Percentiles rank a stretch among this genome's conserved stretches.
Conservation (phyloP, 345 rosid species). For the Eutrema japonicum region DNA sequence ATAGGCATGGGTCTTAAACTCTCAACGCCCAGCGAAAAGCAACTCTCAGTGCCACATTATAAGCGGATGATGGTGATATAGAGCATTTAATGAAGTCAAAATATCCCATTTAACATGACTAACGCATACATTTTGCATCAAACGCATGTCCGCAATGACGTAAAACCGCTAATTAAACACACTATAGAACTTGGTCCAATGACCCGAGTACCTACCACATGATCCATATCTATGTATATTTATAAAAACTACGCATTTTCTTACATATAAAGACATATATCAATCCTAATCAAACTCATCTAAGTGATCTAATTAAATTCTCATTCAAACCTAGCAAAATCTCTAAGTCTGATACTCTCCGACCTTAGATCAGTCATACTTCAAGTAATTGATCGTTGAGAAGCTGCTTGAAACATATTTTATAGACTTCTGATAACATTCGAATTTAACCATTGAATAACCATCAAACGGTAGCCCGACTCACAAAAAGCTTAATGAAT, state of each 20-base stretch:
- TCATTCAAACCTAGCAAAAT: background rate
- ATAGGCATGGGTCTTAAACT: constrained; percentile 1
- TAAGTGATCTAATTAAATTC: background rate
- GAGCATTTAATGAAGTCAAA: background rate
- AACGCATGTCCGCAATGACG: background rate
- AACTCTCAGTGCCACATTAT: constrained; percentile 10
- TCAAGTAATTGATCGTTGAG: constrained; percentile 4
- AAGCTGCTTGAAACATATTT: background rate
- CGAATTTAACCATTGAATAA: background rate
- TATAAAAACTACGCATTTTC: background rate
- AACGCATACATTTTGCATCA: background rate
- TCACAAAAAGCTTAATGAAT: background rate
- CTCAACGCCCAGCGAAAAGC: background rate
- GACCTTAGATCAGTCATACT: background rate
- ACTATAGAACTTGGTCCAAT: background rate
- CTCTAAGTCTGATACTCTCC: background rate
- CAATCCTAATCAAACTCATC: background rate
- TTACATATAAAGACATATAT: background rate
- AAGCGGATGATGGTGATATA: background rate
- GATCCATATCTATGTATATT: background rate
- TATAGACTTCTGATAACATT: background rate
- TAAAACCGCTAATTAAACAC: background rate
- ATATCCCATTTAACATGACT: background rate
- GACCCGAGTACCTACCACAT: background rate
- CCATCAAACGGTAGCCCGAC: background rate